phyloP scores from a whole-genome alignment of 2,329 filamentous ascomycete species.

The Colletotrichum sublineola region DNA sequence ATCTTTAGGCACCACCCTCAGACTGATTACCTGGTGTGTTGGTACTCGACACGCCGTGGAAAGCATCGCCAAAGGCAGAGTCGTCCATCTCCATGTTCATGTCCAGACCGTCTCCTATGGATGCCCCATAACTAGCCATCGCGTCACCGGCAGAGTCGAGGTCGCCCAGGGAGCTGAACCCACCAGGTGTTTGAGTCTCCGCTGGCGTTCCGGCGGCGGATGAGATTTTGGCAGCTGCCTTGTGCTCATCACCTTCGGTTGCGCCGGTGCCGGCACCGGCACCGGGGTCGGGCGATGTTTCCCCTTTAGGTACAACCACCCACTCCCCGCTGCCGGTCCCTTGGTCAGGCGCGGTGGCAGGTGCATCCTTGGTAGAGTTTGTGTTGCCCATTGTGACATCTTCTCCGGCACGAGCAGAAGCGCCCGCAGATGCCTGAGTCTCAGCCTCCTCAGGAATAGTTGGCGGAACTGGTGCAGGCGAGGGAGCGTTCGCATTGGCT shows the following conservation, averaged over 20 bases:
- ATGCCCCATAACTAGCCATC: constrained; percentile 69
- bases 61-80: constrained; percentile 86
- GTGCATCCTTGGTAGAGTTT: constrained; percentile 52
- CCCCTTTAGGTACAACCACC: constrained; percentile 79
- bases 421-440: constrained; percentile 37
- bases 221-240: constrained; percentile 35
- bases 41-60: constrained; percentile 71
- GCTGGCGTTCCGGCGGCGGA: constrained; percentile 62
- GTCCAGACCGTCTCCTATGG: constrained; percentile 69
- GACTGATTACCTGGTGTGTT: constrained; percentile 51
- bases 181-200: constrained; percentile 51
- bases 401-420: constrained; percentile 43
- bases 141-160: constrained; percentile 80
- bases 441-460: constrained; percentile 45
- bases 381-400: constrained; percentile 69
- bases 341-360: constrained; percentile 62
- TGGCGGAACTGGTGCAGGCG: constrained; percentile 56
- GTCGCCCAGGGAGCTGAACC: constrained; percentile 73
- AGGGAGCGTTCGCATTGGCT: constrained; percentile 60
- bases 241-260: constrained; percentile 19
- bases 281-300: constrained; percentile 57
- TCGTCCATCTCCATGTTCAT: constrained; percentile 79
- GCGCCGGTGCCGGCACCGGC: constrained; percentile 42
- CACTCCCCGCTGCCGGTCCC: constrained; percentile 74
- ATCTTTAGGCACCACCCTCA: constrained; percentile 38